Evolutionary conservation across 1,139 yeast species (phyloP).

Genomic region (Pichia kudriavzevii): DNA sequence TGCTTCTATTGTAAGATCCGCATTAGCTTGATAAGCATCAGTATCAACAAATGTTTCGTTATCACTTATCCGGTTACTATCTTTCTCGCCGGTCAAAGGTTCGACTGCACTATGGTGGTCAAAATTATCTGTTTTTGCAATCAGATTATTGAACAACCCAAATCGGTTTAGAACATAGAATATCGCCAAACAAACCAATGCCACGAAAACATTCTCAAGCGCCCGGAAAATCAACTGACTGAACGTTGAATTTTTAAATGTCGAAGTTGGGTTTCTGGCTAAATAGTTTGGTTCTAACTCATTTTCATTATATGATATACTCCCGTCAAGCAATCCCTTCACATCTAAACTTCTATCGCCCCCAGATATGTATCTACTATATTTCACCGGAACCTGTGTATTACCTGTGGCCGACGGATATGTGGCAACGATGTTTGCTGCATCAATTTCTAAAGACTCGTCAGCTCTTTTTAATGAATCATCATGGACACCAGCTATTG

Average conservation of each 20-base stretch:
- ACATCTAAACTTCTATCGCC: not conserved
- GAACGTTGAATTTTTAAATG: conserved; percentile 19
- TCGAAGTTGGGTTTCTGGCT: conserved; percentile 13
- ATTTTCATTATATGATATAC: not conserved
- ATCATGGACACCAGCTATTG: conserved; percentile 30
- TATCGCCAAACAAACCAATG: conserved; percentile 21
- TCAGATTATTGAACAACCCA: conserved; percentile 22
- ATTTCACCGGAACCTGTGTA: conserved; percentile 6
- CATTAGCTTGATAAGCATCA: no score
- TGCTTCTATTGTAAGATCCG: not conserved
- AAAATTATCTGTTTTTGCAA: not conserved
- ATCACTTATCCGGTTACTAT: not conserved
- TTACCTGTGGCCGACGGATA: conserved; percentile 23
- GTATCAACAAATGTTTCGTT: no score
- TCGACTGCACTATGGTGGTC: not conserved
- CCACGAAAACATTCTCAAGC: conserved; percentile 33
- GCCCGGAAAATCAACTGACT: conserved; percentile 25
- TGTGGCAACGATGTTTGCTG: conserved; percentile 15
- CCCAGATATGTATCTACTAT: not conserved
- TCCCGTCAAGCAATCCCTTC: not conserved
- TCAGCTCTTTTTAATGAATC: conserved; percentile 15
- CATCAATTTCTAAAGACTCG: conserved; percentile 1
- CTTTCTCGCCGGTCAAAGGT: not conserved
- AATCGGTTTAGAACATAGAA: conserved; percentile 23
- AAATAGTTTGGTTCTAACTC: conserved; percentile 11